Evolutionary conservation across 176 grass and related monocot species (phyloP), one percentile per base, ranked within the genome.

Genomic region (Triticum turgidum): DNA sequence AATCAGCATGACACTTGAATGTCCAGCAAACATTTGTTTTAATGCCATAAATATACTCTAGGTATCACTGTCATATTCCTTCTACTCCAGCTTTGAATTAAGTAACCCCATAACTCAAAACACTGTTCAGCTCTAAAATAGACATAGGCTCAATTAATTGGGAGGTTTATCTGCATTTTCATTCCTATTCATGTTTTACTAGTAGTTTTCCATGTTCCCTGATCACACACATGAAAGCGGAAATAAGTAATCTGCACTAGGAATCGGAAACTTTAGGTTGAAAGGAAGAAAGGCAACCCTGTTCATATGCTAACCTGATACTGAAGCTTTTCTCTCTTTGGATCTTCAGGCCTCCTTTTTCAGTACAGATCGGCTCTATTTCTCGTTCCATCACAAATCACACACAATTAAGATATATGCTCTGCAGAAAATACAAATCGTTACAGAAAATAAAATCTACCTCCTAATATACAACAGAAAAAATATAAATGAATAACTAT

Each of bases 1-100:
- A 88, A 88, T 85, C 78, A 85, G 32, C 65, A 88, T 86, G 90
- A 59, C 44, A 76, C 82, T 93, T 93, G 47, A 93, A 90, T 93
- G 82, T 59, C 82, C 32, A 71, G 49, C 85, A 90, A 83, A 90
- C 77, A 81, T 82, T 78, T 82, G 27, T 82, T 88, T 72, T 84
- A 78, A 65, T 82, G 78, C 61, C 78, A 83, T 89, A 64, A 89
- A 89, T 83, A 90, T 79, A 85, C 82, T 79, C 56, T 69, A 81
- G 81, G 54, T 59, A 82, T 90, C 85, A 90, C 82, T 88, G 80
- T 82, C 88, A 61, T 81, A 84, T 82, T 51, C 56, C 70, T 78
- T 88, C 72, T 82, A 77, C 63, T 78, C 44, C 14, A 45, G 52
- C 56, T 58, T 77, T 78, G 78, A 82, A 85, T 82, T 86, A 91